Evolutionary conservation across 1,284 basidiomycete genomes (phyloP), one percentile per base, ranked within the genome.

Genomic region (Peniophora sp.): DNA sequence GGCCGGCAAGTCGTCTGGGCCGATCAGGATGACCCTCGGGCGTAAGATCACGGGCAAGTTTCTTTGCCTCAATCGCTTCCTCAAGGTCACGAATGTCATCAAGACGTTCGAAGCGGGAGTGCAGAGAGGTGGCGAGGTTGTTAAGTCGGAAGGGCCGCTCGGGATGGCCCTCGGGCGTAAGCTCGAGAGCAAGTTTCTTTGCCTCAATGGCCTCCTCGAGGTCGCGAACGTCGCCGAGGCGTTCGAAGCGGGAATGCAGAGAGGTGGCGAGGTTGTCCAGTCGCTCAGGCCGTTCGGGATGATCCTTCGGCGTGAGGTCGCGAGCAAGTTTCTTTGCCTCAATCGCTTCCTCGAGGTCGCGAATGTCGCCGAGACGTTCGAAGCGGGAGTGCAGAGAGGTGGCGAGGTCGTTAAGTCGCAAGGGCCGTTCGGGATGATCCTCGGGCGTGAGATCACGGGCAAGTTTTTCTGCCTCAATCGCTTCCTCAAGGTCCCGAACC

Each of bases 71-170:
- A 25, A 45, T 16, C 19, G 65, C 65, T 47, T 58, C 55, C 35
- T 65, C 58, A 3, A 68, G 57, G 46, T 66, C 64, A 3, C 34
- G 27, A 25, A 51, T 24, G 1, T 45, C 24, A 2, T 56, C 57
- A 6, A 54, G 20, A 38, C 48, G 55, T 20, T 45, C 49, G 22
- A 50, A 50, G n/a, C 41, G 44, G 14, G 44, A 5, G 5, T 20
- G 44, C 12, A 45, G 23, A 16, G 44, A 45, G n/a, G 1, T 24
- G 44, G n/a, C 44, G 19, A 45, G 44, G 44, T 45, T 24, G 17
- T 20, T 25, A n/a, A 17, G 38, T 8, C 12, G 22, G 20, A 23
- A 20, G 14, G 44, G 6, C n/a, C 22, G 16, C 19, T 45, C 23
- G 44, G 23, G 20, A 25, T 45, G 44, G 23, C 44, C 23, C 9